phyloP scores from a whole-genome alignment of 306 rosid species.

The Carpinus viminea region DNA sequence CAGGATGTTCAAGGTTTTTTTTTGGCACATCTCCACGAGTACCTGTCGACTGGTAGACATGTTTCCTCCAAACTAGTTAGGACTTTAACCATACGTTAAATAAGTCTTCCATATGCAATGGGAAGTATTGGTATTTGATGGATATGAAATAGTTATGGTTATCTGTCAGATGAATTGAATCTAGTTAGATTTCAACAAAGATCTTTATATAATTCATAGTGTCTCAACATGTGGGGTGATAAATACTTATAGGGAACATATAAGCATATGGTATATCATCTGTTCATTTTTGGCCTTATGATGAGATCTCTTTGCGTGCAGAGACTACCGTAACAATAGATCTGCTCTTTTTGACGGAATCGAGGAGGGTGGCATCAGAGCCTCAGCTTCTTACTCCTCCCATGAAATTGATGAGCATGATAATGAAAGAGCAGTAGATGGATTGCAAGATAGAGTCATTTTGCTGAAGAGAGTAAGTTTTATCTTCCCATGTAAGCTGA shows the following conservation, averaged over 20 bases:
- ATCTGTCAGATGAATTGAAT: not conserved
- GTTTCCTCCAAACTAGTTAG: not conserved
- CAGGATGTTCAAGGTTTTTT: not conserved
- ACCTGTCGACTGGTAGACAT: not conserved
- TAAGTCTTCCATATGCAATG: not conserved
- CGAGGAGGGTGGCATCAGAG: slow-evolving; percentile 65
- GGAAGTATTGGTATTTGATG: not conserved
- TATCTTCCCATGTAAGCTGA: slow-evolving; percentile 16
- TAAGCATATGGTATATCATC: too few relatives aligned
- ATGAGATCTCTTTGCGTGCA: slow-evolving; percentile 20
- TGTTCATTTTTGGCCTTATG: not conserved
- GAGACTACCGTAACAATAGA: slow-evolving; percentile 48
- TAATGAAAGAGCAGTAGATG: slow-evolving; percentile 79
- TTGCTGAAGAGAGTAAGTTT: slow-evolving; percentile 79
- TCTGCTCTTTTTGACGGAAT: slow-evolving; percentile 60
- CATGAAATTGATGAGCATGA: slow-evolving; percentile 97
- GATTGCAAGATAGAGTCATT: slow-evolving; percentile 90
- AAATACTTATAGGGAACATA: not conserved
- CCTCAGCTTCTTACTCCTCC: slow-evolving; percentile 50
- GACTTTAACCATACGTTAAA: not conserved
- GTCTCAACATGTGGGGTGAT: not conserved
- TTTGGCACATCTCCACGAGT: not conserved
- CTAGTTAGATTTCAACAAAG: not conserved
- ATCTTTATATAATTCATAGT: not conserved
- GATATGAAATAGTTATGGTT: not conserved